Evolutionary conservation across 768 basidiomycete species (phyloP), one percentile per base, ranked within the genome.

Genomic region (Leccinum disarticulatum): DNA sequence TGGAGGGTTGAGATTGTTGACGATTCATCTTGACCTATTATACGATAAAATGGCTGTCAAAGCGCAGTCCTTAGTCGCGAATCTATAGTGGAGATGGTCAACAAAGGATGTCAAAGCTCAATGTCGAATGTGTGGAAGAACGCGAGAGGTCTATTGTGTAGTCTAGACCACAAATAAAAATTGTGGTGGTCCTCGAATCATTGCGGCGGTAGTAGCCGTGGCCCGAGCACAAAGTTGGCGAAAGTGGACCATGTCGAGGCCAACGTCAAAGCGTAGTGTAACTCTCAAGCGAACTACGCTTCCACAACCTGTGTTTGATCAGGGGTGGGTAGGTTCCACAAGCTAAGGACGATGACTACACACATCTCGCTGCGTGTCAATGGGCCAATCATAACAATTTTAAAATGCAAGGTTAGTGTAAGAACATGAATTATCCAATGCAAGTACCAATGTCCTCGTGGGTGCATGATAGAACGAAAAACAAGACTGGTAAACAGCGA

Each of bases 371-470:
- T n/a, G 33, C 9, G 36, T 17, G 51, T 43, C 33, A 49, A 36
- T 19, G 25, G 7, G 30, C 30, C 46, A 46, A 49, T 52, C 64
- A 65, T 46, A 56, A 57, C 33, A 58, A 22, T 11, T 15, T 30
- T 15, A 43, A 46, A 15, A 19, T 27, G n/a, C 6, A n/a, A 35
- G 4, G 47, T 58, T 11, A 28, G 33, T 41, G 53, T 52, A 57
- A 49, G 35, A 13, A 25, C 43, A 49, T 55, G 36, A 41, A 50
- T 50, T 30, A 59, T 51, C 22, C 14, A 27, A 58, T 53, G 41
- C 55, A 57, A 52, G 51, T 65, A 54, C 46, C 35, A 51, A 52
- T 50, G 43, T 54, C 55, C 58, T 52, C 49, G 31, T 56, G 25
- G 9, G 33, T 51, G 35, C 46, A 54, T 25, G 33, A 51, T 27